phyloP scores from a whole-genome alignment of 345 rosid species.

The Salix suchowensis region DNA sequence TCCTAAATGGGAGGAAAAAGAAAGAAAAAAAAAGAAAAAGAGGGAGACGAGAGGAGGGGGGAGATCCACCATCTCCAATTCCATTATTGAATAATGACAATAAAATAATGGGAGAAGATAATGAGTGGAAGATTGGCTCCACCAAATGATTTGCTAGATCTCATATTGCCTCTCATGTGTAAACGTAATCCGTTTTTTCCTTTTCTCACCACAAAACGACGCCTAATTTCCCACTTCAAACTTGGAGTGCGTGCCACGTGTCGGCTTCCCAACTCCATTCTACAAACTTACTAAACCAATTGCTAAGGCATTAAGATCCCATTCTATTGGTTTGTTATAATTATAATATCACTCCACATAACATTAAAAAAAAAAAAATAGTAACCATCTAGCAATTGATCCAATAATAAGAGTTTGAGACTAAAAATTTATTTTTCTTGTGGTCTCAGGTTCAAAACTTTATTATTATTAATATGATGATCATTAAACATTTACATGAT shows the following conservation, averaged over 20 bases:
- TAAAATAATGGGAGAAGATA: neutral
- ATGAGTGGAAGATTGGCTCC: neutral
- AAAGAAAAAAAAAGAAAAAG: neutral
- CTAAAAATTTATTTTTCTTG: no score
- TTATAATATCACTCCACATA: no score
- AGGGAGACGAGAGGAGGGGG: no score
- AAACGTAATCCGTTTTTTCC: conserved; percentile 3
- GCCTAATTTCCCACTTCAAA: neutral
- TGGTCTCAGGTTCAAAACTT: no score
- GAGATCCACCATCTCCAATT: neutral
- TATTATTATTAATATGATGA: no score
- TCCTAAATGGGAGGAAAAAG: neutral
- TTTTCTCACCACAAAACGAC: neutral
- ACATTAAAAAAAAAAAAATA: no score
- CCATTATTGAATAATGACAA: conserved; percentile 6
- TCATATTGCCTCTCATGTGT: neutral
- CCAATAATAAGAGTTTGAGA: no score
- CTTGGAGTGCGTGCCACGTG: neutral
- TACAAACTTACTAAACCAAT: neutral
- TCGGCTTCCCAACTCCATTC: neutral
- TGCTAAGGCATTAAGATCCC: neutral
- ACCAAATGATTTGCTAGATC: conserved; percentile 16
- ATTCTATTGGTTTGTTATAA: no score
- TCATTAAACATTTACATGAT: no score
- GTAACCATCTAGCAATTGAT: no score